A percentile compares a stretch with the other conserved stretches of the same genome.
These are phyloP conservation scores for Kwoniella newhampshirensis DNA, from an alignment of 768 basidiomycete genomes.

Conservation along the genomic window DNA sequence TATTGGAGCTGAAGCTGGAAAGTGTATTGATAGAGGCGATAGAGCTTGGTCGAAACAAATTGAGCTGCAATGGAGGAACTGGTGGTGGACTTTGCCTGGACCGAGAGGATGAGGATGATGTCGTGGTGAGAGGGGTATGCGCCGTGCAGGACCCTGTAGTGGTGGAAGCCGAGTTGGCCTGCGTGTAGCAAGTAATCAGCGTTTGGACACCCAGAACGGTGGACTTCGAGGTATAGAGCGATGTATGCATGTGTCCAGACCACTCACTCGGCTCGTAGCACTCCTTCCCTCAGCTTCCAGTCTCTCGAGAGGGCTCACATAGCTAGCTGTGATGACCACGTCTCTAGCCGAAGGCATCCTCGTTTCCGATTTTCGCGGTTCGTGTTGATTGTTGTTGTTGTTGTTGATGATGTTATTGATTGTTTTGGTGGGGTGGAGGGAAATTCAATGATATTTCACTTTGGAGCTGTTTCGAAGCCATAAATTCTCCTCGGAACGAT, in stretches of 20 bases:
- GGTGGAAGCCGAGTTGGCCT: constrained; percentile 17
- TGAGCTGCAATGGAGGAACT: constrained; percentile 24
- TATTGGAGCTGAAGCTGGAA: constrained; percentile 1
- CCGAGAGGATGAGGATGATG: neutral
- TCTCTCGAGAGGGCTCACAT: constrained; percentile 27
- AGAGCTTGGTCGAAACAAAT: neutral
- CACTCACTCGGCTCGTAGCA: constrained; percentile 20
- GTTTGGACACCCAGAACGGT: no score
- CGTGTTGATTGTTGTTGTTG: constrained; percentile 3
- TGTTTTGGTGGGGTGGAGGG: neutral
- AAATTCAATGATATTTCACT: no score
- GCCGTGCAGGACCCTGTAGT: neutral
- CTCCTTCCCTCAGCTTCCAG: constrained; percentile 18
- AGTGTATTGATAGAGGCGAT: neutral
- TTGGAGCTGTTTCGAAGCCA: no score
- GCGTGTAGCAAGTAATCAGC: no score
- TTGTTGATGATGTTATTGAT: constrained; percentile 7
- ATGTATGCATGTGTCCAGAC: neutral
- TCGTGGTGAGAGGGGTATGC: no score
- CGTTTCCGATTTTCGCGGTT: neutral
- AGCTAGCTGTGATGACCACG: constrained; percentile 15
- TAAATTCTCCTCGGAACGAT: no score
- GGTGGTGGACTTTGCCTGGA: neutral
- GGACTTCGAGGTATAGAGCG: no score
- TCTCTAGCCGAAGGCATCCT: constrained; percentile 19